Evolutionary conservation across 257 asterid species (phyloP), one percentile per base, ranked within the genome.

Genomic region (Mentha longifolia): DNA sequence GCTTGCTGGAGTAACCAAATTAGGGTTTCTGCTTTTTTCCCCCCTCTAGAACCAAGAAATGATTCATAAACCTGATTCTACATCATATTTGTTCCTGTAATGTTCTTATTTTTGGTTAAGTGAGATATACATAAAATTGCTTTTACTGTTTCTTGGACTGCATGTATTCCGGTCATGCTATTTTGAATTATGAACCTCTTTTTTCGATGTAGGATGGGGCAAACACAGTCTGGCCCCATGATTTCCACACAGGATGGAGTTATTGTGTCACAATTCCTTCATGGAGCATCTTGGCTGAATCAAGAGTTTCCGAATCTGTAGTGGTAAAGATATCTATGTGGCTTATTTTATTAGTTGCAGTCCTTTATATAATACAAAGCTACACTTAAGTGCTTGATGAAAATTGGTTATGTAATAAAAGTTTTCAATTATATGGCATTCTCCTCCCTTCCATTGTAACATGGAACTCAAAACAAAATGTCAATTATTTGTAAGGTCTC

Each of bases 221-320:
- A 49, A 77, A 70, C 66, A 74, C 91, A 37, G 75, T 86, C 61
- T 90, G 95, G 92, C 95, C 96, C 3, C 89, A 76, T 65, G 91
- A 80, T 76, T 77, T 63, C 80, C 89, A 37, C 74, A 78, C 89
- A 9, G 87, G 96, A 67, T 90, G 96, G 96, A 90, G 88, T 79
- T 90, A 86, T 70, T 87, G 91, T 68, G 95, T 81, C 68, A 84
- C 88, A 20, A 61, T 90, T 75, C 92, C 95, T 73, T 84, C 90
- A 69, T 90, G 92, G 95, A 80, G 78, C 63, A 49, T 79, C 74
- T 72, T 81, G 22, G 79, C 89, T 56, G 85, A 81, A 60, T 55
- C 90, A 75, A 77, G 83, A 60, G 81, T 71, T 71, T 87, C 90
- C 56, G 88, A 85, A 63, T 72, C 86, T 64, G 78, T 83, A 15